A percentile compares a stretch with the other conserved stretches of the same genome.
Conservation (phyloP, 768 basidiomycete species). For the Phlebiopsis flavidoalba region DNA sequence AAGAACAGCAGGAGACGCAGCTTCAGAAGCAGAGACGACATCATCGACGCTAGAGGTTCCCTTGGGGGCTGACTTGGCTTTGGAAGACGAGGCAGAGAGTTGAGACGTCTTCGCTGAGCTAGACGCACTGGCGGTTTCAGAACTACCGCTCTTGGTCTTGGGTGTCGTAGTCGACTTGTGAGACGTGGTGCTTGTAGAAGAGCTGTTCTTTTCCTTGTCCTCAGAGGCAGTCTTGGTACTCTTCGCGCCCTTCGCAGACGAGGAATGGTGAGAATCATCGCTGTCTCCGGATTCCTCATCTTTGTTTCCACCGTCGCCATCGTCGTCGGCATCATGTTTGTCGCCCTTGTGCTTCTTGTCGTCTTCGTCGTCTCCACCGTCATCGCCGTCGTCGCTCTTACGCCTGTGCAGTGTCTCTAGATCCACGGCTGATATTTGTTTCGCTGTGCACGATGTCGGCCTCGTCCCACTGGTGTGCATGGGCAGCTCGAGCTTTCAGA, state of each 20-base stretch:
- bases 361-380: not conserved
- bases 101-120: not conserved
- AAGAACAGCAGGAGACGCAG: not conserved
- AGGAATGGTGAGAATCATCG: not conserved
- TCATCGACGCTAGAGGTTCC: not conserved
- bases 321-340: not conserved
- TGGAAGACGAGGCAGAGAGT: not conserved
- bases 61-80: not conserved
- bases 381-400: not conserved
- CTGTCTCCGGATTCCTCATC: not conserved
- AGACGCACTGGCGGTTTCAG: not conserved
- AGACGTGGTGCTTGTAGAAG: not conserved
- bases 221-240: not conserved
- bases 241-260: not conserved
- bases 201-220: not conserved
- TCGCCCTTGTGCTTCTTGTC: not conserved
- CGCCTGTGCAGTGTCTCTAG: too few species aligned
- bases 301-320: not conserved
- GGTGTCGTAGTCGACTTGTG: not conserved
- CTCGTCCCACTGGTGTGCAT: too few species aligned
- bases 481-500: too few species aligned
- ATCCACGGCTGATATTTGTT: too few species aligned
- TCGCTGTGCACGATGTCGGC: too few species aligned
- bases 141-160: not conserved
- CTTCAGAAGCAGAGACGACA: not conserved